These are phyloP conservation scores for Pythium aquatile DNA, from an alignment of 352 stramenopile genomes.

Conservation along the genomic window DNA sequence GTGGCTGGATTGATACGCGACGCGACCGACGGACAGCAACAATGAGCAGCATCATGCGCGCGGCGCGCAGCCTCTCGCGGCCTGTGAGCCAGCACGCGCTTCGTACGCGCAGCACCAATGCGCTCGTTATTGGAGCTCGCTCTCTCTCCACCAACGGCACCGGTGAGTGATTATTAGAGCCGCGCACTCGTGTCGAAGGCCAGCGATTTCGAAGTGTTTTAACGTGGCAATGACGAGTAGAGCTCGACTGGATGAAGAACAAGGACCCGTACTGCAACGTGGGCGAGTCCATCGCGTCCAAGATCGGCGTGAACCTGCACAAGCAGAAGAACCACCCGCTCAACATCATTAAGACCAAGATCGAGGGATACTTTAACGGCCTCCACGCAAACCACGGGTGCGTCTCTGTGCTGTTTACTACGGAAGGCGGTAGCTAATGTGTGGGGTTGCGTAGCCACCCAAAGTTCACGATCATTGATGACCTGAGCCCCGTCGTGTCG, in stretches of 20 bases:
- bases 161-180: constrained; percentile 1
- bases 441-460: constrained; percentile 37
- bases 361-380: constrained; percentile 88
- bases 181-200: not conserved
- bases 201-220: not conserved
- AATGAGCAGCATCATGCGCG: constrained; percentile 22
- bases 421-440: not conserved
- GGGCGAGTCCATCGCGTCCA: constrained; percentile 75
- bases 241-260: constrained; percentile 77
- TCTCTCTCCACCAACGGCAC: constrained; percentile 15
- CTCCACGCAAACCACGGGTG: constrained; percentile 61
- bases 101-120: constrained; percentile 16
- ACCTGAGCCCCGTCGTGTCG: constrained; percentile 84
- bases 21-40: not conserved
- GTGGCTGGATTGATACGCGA: constrained; percentile 18
- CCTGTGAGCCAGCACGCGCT: constrained; percentile 5
- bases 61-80: constrained; percentile 19
- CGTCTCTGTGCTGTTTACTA: constrained; percentile 4
- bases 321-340: constrained; percentile 83
- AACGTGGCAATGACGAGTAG: constrained; percentile 20
- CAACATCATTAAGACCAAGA: constrained; percentile 93
- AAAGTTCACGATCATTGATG: constrained; percentile 83
- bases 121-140: constrained; percentile 9
- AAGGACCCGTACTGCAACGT: constrained; percentile 88
- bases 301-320: constrained; percentile 90